A percentile compares a stretch with the other conserved stretches of the same genome.
phyloP scores from a whole-genome alignment of 495 filamentous ascomycete species.

The Astrothelium subdiscretum region DNA sequence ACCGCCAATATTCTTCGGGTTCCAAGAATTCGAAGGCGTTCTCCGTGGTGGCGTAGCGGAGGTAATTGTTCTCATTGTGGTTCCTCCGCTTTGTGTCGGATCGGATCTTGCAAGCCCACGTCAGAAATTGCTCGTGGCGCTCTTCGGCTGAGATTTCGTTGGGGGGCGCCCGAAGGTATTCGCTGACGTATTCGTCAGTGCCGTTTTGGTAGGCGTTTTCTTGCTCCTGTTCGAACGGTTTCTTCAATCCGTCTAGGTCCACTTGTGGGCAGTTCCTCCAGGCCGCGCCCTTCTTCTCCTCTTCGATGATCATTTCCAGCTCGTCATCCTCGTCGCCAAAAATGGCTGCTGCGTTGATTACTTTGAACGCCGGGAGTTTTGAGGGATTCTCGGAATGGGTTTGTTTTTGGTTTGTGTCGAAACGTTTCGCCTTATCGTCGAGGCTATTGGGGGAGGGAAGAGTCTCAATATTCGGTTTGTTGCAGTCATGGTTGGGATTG shows the following conservation, averaged over 20 bases:
- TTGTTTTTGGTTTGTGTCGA: neutral
- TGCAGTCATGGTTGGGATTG: too few relatives aligned
- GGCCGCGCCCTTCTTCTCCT: neutral
- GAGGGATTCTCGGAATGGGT: neutral
- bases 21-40: neutral
- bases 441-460: too few relatives aligned
- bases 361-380: neutral
- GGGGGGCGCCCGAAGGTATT: neutral
- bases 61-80: neutral
- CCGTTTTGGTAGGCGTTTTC: neutral
- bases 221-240: neutral
- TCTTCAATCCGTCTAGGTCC: neutral
- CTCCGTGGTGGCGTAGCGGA: neutral
- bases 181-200: neutral
- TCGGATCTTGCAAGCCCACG: too few relatives aligned
- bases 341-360: neutral
- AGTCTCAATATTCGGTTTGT: too few relatives aligned
- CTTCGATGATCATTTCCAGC: neutral
- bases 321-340: neutral
- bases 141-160: too few relatives aligned
- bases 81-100: too few relatives aligned
- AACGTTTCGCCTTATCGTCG: too few relatives aligned
- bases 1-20: neutral
- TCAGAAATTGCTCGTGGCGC: too few relatives aligned
- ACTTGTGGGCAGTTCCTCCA: neutral